Evolutionary conservation across 2,329 filamentous ascomycete species (phyloP).

Genomic region (Sarocladium oryzae): DNA sequence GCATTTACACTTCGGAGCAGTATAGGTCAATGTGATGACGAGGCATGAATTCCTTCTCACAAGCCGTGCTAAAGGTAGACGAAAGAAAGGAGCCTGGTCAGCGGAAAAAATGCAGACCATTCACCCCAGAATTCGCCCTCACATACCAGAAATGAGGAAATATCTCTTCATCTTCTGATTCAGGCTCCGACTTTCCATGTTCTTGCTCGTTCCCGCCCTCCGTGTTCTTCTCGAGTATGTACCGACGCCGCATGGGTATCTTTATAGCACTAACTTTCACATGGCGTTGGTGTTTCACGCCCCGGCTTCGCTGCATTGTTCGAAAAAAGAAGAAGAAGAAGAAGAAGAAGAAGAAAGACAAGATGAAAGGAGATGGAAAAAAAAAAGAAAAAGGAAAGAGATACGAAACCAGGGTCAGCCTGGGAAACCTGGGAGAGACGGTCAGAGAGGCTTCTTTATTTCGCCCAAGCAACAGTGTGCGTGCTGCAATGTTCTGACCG

Average conservation of each 20-base stretch:
- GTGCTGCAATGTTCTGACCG: too few species aligned
- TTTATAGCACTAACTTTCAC: neutral
- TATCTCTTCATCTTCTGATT: neutral
- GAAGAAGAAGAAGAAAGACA: neutral
- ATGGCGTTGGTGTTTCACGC: neutral
- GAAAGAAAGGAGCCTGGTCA: neutral
- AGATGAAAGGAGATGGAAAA: too few species aligned
- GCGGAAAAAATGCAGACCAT: too few species aligned
- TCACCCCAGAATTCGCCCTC: neutral
- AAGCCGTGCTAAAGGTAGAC: neutral
- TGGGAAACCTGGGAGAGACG: too few species aligned
- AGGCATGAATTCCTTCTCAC: neutral
- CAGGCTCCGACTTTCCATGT: neutral
- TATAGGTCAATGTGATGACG: neutral
- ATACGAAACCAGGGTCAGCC: too few species aligned
- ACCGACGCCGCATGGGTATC: neutral
- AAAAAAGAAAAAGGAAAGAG: too few species aligned
- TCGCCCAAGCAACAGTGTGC: too few species aligned
- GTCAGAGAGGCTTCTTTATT: too few species aligned
- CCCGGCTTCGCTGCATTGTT: neutral
- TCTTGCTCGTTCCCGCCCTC: neutral
- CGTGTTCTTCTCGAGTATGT: neutral
- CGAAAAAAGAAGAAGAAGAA: neutral
- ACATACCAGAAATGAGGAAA: slow-evolving; percentile 4
- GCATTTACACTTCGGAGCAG: neutral